phyloP scores from a whole-genome alignment of 225 moss, liverwort and hornwort species.

The Thuidium tamariscinum region DNA sequence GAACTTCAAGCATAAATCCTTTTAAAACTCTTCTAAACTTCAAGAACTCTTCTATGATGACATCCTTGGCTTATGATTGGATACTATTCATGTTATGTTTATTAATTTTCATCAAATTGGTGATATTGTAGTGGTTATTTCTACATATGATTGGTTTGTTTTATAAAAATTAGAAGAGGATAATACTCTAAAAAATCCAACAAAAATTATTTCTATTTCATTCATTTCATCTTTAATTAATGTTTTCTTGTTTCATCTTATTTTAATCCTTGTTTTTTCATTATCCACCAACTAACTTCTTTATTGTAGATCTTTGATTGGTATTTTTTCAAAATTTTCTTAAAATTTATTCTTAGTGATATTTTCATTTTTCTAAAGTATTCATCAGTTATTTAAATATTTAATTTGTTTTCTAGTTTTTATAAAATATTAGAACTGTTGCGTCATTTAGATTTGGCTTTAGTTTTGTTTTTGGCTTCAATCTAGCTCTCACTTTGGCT shows the following conservation, averaged over 20 bases:
- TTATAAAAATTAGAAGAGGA: not conserved
- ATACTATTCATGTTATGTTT: not conserved
- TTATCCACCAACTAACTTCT: not conserved
- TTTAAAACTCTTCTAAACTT: not conserved
- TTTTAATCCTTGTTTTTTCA: not conserved
- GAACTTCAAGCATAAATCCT: not conserved
- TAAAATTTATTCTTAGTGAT: too few relatives aligned
- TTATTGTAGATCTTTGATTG: not conserved
- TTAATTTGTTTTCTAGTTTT: not conserved
- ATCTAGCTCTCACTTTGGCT: not conserved
- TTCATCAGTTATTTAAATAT: not conserved
- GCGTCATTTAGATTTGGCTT: too few relatives aligned
- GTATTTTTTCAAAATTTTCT: too few relatives aligned
- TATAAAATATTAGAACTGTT: accelerated
- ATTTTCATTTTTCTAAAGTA: too few relatives aligned
- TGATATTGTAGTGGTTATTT: not conserved
- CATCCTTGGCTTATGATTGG: not conserved
- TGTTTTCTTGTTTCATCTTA: accelerated
- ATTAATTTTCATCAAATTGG: not conserved
- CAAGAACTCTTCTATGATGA: accelerated
- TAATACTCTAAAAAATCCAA: not conserved
- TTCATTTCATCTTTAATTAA: too few relatives aligned
- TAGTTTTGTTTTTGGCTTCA: not conserved
- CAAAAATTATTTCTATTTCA: not conserved
- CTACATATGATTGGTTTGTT: not conserved